phyloP scores from a whole-genome alignment of 306 rosid genomes.

The Amphicarpaea edgeworthii region DNA sequence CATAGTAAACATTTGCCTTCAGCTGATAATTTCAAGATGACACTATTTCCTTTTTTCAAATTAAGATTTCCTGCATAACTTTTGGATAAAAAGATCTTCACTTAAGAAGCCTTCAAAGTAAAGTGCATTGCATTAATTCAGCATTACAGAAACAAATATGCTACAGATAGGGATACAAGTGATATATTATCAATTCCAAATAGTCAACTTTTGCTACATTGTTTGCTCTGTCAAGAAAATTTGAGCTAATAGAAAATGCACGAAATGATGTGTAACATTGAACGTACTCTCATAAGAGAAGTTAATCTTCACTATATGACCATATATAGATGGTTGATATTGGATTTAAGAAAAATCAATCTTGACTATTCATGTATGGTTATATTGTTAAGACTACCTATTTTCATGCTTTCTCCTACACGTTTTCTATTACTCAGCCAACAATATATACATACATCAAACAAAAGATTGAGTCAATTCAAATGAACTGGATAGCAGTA shows the following conservation, averaged over 20 bases:
- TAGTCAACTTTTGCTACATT: conserved; percentile 30
- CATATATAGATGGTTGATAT: not conserved
- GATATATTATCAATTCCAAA: conserved; percentile 17
- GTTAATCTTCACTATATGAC: not conserved
- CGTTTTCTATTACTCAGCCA: not conserved
- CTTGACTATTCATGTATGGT: not conserved
- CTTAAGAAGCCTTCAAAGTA: conserved; percentile 29
- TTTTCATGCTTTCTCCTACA: not conserved
- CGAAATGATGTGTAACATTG: not conserved
- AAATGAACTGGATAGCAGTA: conserved; percentile 8
- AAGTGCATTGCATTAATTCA: conserved; percentile 23
- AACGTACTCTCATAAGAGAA: not conserved
- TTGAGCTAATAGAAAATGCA: not conserved
- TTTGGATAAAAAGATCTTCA: conserved; percentile 26
- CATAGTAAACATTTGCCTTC: conserved; percentile 27
- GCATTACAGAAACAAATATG: conserved; percentile 7
- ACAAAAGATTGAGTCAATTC: conserved; percentile 30
- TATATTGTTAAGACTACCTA: not conserved
- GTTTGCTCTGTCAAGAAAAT: conserved; percentile 25
- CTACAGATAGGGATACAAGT: not conserved
- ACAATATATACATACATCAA: not conserved
- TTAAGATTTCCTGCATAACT: conserved; percentile 8
- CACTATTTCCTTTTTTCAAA: conserved; percentile 12
- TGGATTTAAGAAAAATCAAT: not conserved
- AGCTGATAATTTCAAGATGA: conserved; percentile 4